phyloP scores from a whole-genome alignment of 2,329 filamentous ascomycete genomes.

The Neurospora crassa region DNA sequence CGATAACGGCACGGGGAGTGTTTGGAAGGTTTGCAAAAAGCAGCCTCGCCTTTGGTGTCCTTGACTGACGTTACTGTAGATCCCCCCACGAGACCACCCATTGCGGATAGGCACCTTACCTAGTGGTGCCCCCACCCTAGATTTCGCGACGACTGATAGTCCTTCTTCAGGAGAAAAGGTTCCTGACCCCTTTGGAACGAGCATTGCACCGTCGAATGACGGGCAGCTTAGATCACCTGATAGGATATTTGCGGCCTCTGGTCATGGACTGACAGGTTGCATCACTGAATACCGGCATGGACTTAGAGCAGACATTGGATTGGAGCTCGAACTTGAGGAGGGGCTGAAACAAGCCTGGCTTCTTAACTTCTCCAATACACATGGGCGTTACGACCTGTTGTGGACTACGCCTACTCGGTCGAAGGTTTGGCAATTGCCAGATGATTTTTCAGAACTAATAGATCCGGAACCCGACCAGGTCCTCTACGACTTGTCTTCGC shows the following conservation, averaged over 20 bases:
- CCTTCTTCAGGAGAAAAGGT: slow-evolving; percentile 21
- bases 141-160: slow-evolving; percentile 39
- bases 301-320: slow-evolving; percentile 55
- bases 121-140: slow-evolving; percentile 53
- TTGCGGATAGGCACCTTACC: slow-evolving; percentile 50
- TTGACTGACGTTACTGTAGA: slow-evolving; percentile 24
- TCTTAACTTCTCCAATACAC: slow-evolving; percentile 27
- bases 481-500: slow-evolving; percentile 41
- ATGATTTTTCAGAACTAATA: slow-evolving; percentile 35
- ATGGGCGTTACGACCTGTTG: slow-evolving; percentile 29
- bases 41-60: neutral
- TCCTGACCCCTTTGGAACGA: slow-evolving; percentile 9
- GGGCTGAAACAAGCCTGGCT: slow-evolving; percentile 45
- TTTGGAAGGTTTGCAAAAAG: slow-evolving; percentile 50
- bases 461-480: slow-evolving; percentile 32
- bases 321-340: slow-evolving; percentile 42
- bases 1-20: slow-evolving; percentile 64
- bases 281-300: slow-evolving; percentile 63
- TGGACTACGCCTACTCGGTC: slow-evolving; percentile 41
- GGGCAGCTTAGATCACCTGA: slow-evolving; percentile 41
- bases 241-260: slow-evolving; percentile 57
- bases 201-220: slow-evolving; percentile 12
- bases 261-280: slow-evolving; percentile 50
- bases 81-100: slow-evolving; percentile 44
- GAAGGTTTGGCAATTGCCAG: slow-evolving; percentile 36